These are phyloP conservation scores for Ogataea angusta DNA, from an alignment of 805 yeast genomes.

Conservation along the genomic window DNA sequence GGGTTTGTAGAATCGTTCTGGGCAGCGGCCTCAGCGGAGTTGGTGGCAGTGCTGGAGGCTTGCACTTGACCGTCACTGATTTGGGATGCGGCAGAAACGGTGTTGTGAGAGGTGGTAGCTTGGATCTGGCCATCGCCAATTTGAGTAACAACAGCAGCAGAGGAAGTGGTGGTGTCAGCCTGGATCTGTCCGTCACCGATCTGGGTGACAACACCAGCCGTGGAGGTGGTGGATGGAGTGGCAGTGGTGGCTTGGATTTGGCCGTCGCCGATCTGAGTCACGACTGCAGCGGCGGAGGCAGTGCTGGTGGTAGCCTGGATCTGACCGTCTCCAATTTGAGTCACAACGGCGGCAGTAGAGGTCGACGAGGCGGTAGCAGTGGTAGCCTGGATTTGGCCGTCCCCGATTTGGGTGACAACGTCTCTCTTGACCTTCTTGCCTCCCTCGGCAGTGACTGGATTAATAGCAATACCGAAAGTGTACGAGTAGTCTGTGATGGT, in stretches of 20 bases:
- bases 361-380: constrained; percentile 29
- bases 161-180: constrained; percentile 31
- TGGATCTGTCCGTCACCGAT: constrained; percentile 54
- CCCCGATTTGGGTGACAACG: constrained; percentile 47
- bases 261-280: constrained; percentile 40
- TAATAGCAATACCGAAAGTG: constrained; percentile 70
- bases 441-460: constrained; percentile 38
- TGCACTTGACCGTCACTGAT: constrained; percentile 27
- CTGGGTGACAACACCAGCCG: constrained; percentile 41
- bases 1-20: constrained; percentile 32
- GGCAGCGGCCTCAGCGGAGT: constrained; percentile 24
- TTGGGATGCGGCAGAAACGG: constrained; percentile 28
- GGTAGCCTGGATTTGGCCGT: constrained; percentile 47
- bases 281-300: constrained; percentile 28
- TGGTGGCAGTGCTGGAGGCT: constrained; percentile 23
- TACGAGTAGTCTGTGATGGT: constrained; percentile 57
- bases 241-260: constrained; percentile 50
- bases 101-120: constrained; percentile 30
- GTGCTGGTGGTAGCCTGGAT: constrained; percentile 30
- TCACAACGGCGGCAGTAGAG: constrained; percentile 34
- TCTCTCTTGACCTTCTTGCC: constrained; percentile 24
- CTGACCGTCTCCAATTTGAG: constrained; percentile 28
- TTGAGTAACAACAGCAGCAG: constrained; percentile 33
- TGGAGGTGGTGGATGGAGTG: constrained; percentile 21
- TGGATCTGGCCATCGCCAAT: constrained; percentile 26